These are phyloP conservation scores for Aspergillus arachidicola DNA, from an alignment of 2,329 filamentous ascomycete genomes.

Conservation along the genomic window DNA sequence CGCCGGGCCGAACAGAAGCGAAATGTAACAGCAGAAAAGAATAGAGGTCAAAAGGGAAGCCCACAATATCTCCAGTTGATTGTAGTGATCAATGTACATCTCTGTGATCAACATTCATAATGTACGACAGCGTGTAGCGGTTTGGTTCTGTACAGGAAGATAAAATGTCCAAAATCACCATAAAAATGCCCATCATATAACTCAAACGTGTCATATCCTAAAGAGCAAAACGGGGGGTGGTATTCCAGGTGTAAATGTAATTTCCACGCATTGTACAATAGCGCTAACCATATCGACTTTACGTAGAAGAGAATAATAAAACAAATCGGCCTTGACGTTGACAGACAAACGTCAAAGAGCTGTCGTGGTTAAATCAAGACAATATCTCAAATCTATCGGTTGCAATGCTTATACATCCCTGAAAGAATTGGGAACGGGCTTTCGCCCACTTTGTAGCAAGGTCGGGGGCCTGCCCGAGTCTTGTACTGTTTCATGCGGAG, in stretches of 20 bases:
- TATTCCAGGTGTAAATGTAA: background rate
- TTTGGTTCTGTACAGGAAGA: background rate
- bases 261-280: background rate
- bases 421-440: slow-evolving; percentile 38
- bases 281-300: background rate
- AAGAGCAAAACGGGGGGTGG: background rate
- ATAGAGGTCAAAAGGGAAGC: background rate
- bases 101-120: background rate
- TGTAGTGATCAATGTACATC: background rate
- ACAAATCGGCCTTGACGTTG: background rate
- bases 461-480: slow-evolving; percentile 41
- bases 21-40: background rate
- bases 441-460: slow-evolving; percentile 43
- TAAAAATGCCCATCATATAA: background rate
- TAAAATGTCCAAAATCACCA: background rate
- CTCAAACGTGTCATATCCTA: background rate
- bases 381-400: slow-evolving; percentile 6
- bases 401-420: slow-evolving; percentile 33
- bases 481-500: slow-evolving; percentile 19
- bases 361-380: background rate
- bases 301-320: background rate
- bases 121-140: background rate
- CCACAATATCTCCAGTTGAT: background rate
- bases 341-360: too few relatives aligned
- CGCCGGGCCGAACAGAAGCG: background rate